Conservation (phyloP, 176 grass and related monocot species). For the Musa acuminata region DNA sequence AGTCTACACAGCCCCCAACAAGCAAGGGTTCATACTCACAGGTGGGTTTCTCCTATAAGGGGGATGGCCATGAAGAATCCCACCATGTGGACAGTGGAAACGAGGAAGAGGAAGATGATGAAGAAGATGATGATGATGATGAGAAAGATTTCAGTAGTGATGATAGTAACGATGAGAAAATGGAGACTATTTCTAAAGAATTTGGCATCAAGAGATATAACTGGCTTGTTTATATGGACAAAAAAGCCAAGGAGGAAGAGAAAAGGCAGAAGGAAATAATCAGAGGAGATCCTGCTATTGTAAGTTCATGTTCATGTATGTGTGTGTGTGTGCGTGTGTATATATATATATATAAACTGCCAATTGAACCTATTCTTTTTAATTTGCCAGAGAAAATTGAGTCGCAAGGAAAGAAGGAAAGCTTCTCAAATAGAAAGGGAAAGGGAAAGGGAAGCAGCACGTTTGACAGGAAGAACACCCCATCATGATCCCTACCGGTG, state of each 20-base stretch:
- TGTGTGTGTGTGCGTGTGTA: too few species aligned
- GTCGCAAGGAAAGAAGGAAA: constrained; percentile 95
- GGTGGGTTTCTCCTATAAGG: constrained; percentile 90
- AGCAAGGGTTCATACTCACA: constrained; percentile 95
- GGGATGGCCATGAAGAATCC: constrained; percentile 51
- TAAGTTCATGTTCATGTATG: constrained; percentile 32
- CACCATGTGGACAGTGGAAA: constrained; percentile 61
- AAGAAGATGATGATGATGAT: constrained; percentile 50
- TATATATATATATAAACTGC: background rate
- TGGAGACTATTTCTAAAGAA: constrained; percentile 93
- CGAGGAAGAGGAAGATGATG: constrained; percentile 83
- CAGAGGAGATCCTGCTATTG: constrained; percentile 87
- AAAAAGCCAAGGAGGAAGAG: constrained; percentile 92
- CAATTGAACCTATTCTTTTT: background rate
- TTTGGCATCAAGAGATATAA: constrained; percentile 96
- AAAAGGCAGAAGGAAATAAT: constrained; percentile 86
- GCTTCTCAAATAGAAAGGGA: constrained; percentile 92
- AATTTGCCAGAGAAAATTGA: constrained; percentile 69
- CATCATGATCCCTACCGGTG: constrained; percentile 93
- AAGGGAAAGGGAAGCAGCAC: constrained; percentile 60
- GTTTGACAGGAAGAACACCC: constrained; percentile 55
- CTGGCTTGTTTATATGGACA: constrained; percentile 98
- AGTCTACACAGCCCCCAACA: constrained; percentile 50
- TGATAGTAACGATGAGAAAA: constrained; percentile 87
- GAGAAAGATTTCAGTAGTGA: constrained; percentile 93